A percentile compares a stretch with the other conserved stretches of the same genome.
Evolutionary conservation across 441 rosid genomes (phyloP).

Genomic region (Gossypium davidsonii): DNA sequence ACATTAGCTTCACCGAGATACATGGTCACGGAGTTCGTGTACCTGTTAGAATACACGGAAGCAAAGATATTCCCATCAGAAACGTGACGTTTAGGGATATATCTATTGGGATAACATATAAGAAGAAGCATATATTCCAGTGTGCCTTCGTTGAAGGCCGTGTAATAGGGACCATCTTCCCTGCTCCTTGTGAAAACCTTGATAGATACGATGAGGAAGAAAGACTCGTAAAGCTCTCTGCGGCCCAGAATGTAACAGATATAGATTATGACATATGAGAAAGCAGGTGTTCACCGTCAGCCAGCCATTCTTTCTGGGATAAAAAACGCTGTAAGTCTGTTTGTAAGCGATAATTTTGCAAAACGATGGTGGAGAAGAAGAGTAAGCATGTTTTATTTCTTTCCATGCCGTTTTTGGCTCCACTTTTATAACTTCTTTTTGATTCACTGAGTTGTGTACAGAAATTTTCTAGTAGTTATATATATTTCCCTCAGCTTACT

Average conservation of each 20-base stretch:
- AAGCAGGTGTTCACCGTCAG: background rate
- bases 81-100: conserved; percentile 72
- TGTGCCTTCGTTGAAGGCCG: conserved; percentile 80
- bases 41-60: conserved; percentile 88
- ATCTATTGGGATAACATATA: conserved; percentile 75
- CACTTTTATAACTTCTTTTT: conserved; percentile 7
- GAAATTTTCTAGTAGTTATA: background rate
- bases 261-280: conserved; percentile 69
- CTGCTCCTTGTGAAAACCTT: conserved; percentile 78
- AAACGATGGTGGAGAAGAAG: conserved; percentile 9
- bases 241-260: conserved; percentile 59
- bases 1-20: conserved; percentile 63
- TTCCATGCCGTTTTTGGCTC: conserved; percentile 1
- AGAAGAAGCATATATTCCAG: conserved; percentile 90
- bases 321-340: conserved; percentile 3
- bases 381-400: background rate
- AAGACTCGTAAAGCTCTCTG: conserved; percentile 49
- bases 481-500: conserved; percentile 6
- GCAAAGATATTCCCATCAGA: conserved; percentile 64
- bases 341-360: conserved; percentile 2
- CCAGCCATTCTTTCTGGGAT: background rate
- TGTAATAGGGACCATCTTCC: conserved; percentile 75
- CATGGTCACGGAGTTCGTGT: conserved; percentile 86
- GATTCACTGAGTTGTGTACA: conserved; percentile 24
- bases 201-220: conserved; percentile 69